phyloP scores from a whole-genome alignment of 257 asterid species.

The Anisodus acutangulus region DNA sequence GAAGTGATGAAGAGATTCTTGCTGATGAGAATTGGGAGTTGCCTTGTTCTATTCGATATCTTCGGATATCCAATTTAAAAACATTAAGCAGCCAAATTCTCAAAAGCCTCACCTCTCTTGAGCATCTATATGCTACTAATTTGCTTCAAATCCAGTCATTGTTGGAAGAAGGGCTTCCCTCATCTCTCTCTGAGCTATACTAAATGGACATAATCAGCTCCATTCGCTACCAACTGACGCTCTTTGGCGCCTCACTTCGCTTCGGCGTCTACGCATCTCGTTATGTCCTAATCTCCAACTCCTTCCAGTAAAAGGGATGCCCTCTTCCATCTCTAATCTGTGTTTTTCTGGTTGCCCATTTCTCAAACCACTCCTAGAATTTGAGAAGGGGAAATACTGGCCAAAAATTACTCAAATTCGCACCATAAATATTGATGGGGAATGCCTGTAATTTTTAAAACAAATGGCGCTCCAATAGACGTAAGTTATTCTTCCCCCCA shows the following conservation, averaged over 20 bases:
- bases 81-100: background rate
- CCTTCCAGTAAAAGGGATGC: background rate
- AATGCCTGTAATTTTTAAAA: background rate
- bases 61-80: fast-evolving
- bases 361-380: background rate
- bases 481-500: background rate
- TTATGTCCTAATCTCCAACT: background rate
- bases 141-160: background rate
- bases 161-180: background rate
- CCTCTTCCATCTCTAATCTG: background rate
- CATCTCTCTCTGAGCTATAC: background rate
- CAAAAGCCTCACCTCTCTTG: background rate
- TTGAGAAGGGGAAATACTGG: conserved; percentile 11
- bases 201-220: fast-evolving
- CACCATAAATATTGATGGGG: background rate
- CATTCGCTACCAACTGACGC: background rate
- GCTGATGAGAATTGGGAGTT: background rate
- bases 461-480: background rate
- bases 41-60: background rate
- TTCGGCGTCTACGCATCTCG: background rate
- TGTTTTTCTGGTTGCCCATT: background rate
- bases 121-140: fast-evolving
- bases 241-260: conserved; percentile 27
- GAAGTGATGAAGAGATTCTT: too few species aligned
- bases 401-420: background rate